Evolutionary conservation across 106 monocot genomes (phyloP), one percentile per base, ranked within the genome.

Genomic region (Hemerocallis citrina): DNA sequence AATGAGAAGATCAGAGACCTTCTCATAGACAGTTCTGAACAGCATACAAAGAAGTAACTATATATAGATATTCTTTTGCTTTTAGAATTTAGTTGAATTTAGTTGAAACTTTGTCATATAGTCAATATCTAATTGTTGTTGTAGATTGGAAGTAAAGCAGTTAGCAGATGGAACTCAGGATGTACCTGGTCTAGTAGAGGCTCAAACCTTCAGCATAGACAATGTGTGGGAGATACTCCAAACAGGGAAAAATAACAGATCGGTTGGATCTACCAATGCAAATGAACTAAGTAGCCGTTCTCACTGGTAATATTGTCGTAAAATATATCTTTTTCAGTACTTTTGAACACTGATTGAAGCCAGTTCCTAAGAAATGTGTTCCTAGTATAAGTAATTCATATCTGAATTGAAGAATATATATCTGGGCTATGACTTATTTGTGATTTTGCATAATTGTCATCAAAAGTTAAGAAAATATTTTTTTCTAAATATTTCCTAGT

Each of bases 231-330:
- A 76, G 46, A 66, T 86, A 43, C 83, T 90, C 20, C 77, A 71
- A 72, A 68, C 74, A 28, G 95, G 95, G 24, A 68, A 59, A 34
- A 77, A 56, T 49, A 86, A 87, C 62, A 70, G 95, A 86, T 83
- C 95, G 0, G 95, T 96, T 65, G 89, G 95, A 20, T 84, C 90
- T 34, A 96, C 89, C 10, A 76, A 58, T 81, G 95, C 95, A 29
- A 96, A 96, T 77, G 90, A 96, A 38, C 81, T 84, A 21, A 96
- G 95, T 34, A 96, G 95, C 63, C 89, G 95, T 29, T 96, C 95
- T 61, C 95, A 96, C 68, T 81, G 84, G 95, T 96, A 50, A 72
- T 40, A 3, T 71, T 16, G 65, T n/a, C 1, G 15, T 6, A 27
- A 8, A 50, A 1, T 34, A 13, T 10, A 15, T 51, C 44, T 47